Evolutionary conservation across 2,329 filamentous ascomycete genomes (phyloP), one percentile per base, ranked within the genome.

Genomic region (Verticillium nubilum): DNA sequence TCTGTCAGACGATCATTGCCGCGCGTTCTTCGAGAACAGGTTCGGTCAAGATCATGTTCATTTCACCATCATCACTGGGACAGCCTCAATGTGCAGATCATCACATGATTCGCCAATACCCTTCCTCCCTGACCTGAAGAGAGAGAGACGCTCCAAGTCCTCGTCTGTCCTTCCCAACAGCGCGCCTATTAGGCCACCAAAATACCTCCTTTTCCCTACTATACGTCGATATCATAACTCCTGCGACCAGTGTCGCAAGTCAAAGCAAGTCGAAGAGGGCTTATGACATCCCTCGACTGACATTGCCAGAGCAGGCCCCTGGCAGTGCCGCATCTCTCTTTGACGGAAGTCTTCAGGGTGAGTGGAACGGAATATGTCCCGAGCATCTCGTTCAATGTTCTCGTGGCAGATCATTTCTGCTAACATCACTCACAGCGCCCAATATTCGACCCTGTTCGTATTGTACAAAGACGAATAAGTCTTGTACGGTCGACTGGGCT

Each of bases 401-500:
- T 29, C 4, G 6, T 19, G 10, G 28, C 19, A 23, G 6, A 10
- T 29, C 52, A n/a, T 27, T 15, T 28, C 25, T 28, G 27, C 9
- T 19, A 17, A 19, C 23, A 10, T n/a, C 25, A 19, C 53, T 25
- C 27, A 13, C 29, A 25, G 29, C 25, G n/a, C 57, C 42, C 13
- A 31, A 55, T 15, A 17, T 55, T 2, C 15, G 37, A 9, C 61
- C 65, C 13, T 72, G 70, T 54, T 68, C 69, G 0, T 72, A 72
- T 15, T 72, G 70, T 29, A 58, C 61, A 5, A 69, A 65, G 58
- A 72, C 70, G 17, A 65, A 67, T 6, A 72, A 72, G 52, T 62
- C 60, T 10, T 72, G 70, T 15, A 67, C 69, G 1, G 59, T 69
- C 42, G 65, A 70, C 9, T 71, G 69, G 70, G 65, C 59, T 12